phyloP scores from a whole-genome alignment of 2,329 filamentous ascomycete genomes.

The Pseudohalonectria lignicola region DNA sequence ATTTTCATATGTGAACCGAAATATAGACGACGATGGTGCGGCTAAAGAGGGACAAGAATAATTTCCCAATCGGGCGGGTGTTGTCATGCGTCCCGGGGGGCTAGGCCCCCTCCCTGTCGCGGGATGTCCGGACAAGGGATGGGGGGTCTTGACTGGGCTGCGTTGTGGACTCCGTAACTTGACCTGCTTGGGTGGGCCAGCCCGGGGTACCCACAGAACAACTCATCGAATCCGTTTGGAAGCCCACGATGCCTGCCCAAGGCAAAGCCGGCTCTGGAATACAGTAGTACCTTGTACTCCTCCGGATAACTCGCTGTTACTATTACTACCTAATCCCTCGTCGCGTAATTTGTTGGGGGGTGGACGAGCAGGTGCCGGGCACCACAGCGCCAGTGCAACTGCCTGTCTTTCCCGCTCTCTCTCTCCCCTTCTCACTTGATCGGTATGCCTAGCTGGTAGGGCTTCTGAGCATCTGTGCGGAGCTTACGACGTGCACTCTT shows the following conservation, averaged over 20 bases:
- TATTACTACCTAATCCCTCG: too few relatives aligned
- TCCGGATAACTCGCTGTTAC: too few relatives aligned
- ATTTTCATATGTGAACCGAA: conserved; percentile 23
- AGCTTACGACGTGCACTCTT: too few relatives aligned
- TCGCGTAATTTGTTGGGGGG: too few relatives aligned
- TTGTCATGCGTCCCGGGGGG: conserved; percentile 28
- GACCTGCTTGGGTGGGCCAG: too few relatives aligned
- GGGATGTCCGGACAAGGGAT: conserved; percentile 14
- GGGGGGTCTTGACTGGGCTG: conserved; percentile 2
- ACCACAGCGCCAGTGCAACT: too few relatives aligned
- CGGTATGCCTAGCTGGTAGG: too few relatives aligned
- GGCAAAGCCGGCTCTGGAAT: too few relatives aligned
- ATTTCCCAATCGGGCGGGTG: conserved; percentile 31
- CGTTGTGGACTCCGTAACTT: conserved; percentile 2
- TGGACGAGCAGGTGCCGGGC: too few relatives aligned
- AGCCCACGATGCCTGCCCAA: too few relatives aligned
- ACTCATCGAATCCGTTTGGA: conserved; percentile 25
- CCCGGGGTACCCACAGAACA: conserved; percentile 34
- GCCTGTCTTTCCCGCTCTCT: not conserved
- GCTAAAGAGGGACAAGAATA: conserved; percentile 21
- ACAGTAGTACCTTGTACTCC: too few relatives aligned
- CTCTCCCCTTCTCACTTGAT: not conserved
- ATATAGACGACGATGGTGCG: conserved; percentile 21
- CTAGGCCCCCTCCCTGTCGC: conserved; percentile 14
- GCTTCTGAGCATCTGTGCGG: too few relatives aligned